Base-by-base conservation (phyloP, 257 asterid species). In the Nicotiana obtusifolia region DNA sequence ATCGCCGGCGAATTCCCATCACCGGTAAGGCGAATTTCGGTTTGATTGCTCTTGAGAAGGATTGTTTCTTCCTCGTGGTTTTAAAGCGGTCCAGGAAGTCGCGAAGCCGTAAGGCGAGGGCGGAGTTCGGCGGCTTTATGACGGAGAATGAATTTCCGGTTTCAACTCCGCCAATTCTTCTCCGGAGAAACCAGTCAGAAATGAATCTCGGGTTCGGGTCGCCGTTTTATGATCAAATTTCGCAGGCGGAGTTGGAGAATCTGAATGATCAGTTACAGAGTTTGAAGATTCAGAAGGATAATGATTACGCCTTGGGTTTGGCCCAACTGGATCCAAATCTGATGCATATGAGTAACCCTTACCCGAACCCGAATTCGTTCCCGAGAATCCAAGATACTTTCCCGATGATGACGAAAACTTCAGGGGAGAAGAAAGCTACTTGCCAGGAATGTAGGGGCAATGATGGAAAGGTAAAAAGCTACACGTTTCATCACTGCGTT, bases 1-100 rank as follows among this genome's bases (percentile, higher is more conserved):
- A 88, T 17, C 96, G 93, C 11, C 88, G 94, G 69, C 83, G 86
- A 68, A 87, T 87, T 5, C 99, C 97, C 52, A 82, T 95, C 67
- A 95, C 97, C 41, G 94, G 92, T 0, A 95, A 94, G 77, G 95
- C 91, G 53, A 91, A 94, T 81, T 95, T 94, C 31, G 86, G 83
- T 0, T 17, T 82, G 10, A 85, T 95, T 78, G 87, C 91, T 66
- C 88, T 90, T 37, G 93, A 88, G 86, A 88, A 64, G 81, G 91
- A 87, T 56, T 87, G 94, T 81, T 84, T 81, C 81, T 90, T 95
- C 66, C 93, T 91, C 0, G 99, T 91, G 5, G 93, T 95, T 56
- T 52, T 94, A 86, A 95, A 95, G 81, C 75, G 98, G 82, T 92
- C 98, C 4, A 85, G 99, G 57, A 92, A 90, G 83, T 83, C 88